These are phyloP conservation scores for Inga leiocalycina DNA, from an alignment of 306 rosid species.

Conservation along the genomic window DNA sequence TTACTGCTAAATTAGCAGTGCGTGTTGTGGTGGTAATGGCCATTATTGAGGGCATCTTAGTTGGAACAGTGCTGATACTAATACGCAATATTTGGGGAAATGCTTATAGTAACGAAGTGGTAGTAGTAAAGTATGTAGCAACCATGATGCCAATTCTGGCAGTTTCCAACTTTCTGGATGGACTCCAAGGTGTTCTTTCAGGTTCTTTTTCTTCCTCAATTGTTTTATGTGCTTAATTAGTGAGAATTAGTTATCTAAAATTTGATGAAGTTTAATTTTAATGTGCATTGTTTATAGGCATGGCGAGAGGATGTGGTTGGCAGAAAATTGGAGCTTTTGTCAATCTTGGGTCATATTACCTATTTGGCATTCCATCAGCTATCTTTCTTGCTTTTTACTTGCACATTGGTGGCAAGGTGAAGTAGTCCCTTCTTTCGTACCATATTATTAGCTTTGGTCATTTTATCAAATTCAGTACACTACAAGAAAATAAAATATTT, in stretches of 20 bases:
- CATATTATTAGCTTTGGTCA: neutral
- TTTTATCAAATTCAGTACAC: neutral
- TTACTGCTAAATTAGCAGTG: conserved; percentile 63
- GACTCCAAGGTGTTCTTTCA: neutral
- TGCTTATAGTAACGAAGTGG: neutral
- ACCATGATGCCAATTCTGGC: neutral
- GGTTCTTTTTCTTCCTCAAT: neutral
- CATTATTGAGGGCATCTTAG: conserved; percentile 48
- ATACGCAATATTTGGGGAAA: conserved; percentile 35
- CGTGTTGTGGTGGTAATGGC: conserved; percentile 54
- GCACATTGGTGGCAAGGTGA: neutral
- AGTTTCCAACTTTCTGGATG: neutral
- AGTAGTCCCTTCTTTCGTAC: neutral
- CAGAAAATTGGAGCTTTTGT: neutral
- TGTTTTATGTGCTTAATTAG: neutral
- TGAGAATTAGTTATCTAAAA: neutral
- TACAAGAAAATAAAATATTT: neutral
- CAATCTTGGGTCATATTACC: neutral
- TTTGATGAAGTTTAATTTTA: neutral
- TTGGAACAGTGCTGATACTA: conserved; percentile 50
- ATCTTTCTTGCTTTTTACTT: neutral
- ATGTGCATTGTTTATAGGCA: neutral
- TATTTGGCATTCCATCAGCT: neutral
- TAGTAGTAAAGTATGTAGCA: neutral
- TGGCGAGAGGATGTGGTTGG: neutral